These are phyloP conservation scores for Phaffia australis DNA, from an alignment of 768 basidiomycete genomes.

Conservation along the genomic window DNA sequence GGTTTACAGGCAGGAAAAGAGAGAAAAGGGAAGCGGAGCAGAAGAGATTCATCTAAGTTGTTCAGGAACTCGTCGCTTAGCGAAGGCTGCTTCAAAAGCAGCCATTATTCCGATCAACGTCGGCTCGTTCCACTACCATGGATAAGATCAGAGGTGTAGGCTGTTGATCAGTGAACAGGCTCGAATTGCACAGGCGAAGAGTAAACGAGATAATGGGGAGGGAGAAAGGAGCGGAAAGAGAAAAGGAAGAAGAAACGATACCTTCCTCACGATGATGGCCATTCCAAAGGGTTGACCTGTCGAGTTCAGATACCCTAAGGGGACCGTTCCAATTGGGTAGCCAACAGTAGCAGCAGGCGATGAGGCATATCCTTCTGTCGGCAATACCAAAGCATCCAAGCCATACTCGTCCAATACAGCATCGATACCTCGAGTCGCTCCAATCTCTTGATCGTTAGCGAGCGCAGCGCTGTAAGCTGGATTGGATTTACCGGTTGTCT, in stretches of 20 bases:
- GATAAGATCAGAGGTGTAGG: not conserved
- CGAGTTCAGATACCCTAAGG: constrained; percentile 26
- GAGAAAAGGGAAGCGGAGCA: too few relatives aligned
- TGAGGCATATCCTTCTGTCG: constrained; percentile 28
- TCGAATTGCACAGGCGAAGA: not conserved
- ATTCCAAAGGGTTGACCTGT: constrained; percentile 30
- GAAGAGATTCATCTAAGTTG: too few relatives aligned
- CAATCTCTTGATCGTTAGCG: constrained; percentile 25
- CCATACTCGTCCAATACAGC: constrained; percentile 28
- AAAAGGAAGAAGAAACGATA: too few relatives aligned
- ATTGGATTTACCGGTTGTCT: constrained; percentile 26
- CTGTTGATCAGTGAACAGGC: not conserved
- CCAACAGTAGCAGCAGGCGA: constrained; percentile 26
- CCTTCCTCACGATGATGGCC: constrained; percentile 28
- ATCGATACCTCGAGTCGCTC: constrained; percentile 11
- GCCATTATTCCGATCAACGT: constrained; percentile 11
- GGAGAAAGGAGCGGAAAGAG: too few relatives aligned
- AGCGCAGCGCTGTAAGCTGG: constrained; percentile 27
- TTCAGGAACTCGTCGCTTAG: not conserved
- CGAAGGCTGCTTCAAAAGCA: not conserved
- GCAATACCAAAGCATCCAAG: constrained; percentile 31
- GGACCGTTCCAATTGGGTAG: constrained; percentile 30
- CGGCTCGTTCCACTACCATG: not conserved
- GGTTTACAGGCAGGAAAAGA: too few relatives aligned
- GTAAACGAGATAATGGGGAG: not conserved